phyloP scores from a whole-genome alignment of 2,329 filamentous ascomycete species.

The Fusarium miscanthi region DNA sequence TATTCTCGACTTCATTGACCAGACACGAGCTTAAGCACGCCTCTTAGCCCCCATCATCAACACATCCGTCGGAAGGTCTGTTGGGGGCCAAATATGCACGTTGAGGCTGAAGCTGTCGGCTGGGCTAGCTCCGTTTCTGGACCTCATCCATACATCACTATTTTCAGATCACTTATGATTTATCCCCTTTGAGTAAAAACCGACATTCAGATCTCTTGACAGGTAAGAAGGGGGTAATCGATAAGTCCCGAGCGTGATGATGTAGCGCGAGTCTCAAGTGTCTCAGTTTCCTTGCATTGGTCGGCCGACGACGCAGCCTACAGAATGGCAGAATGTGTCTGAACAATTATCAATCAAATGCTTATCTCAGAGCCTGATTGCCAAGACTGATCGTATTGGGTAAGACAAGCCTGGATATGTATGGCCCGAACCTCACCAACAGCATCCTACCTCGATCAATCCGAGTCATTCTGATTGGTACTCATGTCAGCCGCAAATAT shows the following conservation, averaged over 20 bases:
- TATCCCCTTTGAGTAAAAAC: fast-evolving
- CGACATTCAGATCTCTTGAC: fast-evolving
- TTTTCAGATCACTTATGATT: too few relatives aligned
- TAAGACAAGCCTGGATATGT: neutral
- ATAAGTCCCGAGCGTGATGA: neutral
- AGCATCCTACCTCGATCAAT: neutral
- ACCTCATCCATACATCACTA: neutral
- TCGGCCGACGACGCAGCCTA: fast-evolving
- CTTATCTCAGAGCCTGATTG: neutral
- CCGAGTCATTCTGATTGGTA: neutral
- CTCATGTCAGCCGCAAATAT: neutral
- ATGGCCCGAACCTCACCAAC: neutral
- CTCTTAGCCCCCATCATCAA: neutral
- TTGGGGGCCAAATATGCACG: neutral
- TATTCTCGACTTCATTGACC: neutral
- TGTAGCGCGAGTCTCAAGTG: too few relatives aligned
- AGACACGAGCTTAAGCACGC: fast-evolving
- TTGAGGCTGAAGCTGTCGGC: neutral
- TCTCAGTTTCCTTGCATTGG: neutral
- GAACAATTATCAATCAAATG: neutral
- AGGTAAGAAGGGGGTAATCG: fast-evolving
- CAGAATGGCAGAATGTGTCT: neutral
- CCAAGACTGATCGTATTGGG: neutral
- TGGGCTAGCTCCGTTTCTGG: neutral
- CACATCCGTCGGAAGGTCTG: neutral